phyloP scores from a whole-genome alignment of 2,329 filamentous ascomycete genomes.

The Monilinia polystroma region DNA sequence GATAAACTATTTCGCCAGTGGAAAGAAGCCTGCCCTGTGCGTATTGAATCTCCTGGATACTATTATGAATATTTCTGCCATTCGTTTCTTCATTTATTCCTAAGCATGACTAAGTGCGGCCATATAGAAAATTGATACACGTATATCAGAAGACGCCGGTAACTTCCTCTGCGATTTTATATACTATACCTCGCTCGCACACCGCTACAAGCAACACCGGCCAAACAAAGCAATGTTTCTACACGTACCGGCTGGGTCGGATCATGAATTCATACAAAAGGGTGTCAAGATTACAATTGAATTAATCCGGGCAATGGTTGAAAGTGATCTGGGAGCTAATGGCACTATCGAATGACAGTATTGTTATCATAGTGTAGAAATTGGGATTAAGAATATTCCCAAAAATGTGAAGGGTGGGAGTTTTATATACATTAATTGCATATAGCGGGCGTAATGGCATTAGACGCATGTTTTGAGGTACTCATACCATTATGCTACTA shows the following conservation, averaged over 20 bases:
- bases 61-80: conserved; percentile 38
- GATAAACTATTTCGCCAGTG: conserved; percentile 57
- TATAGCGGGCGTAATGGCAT: too few species aligned
- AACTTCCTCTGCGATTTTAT: conserved; percentile 77
- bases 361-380: background rate
- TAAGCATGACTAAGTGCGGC: background rate
- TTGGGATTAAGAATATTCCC: background rate
- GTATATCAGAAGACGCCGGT: conserved; percentile 68
- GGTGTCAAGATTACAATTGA: conserved; percentile 55
- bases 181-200: conserved; percentile 63
- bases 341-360: background rate
- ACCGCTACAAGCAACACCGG: conserved; percentile 50
- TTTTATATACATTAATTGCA: background rate
- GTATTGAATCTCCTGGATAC: background rate
- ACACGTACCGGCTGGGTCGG: conserved; percentile 65
- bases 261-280: conserved; percentile 48
- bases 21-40: conserved; percentile 53
- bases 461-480: too few species aligned
- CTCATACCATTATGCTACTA: too few species aligned
- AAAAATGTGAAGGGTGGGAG: background rate
- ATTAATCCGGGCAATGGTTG: conserved; percentile 57
- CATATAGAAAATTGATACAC: conserved; percentile 43
- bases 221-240: conserved; percentile 62
- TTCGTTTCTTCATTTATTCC: fast-evolving
- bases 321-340: conserved; percentile 38